These are phyloP conservation scores for Flaveria trinervia DNA, from an alignment of 129 eudicot species.

Conservation along the genomic window DNA sequence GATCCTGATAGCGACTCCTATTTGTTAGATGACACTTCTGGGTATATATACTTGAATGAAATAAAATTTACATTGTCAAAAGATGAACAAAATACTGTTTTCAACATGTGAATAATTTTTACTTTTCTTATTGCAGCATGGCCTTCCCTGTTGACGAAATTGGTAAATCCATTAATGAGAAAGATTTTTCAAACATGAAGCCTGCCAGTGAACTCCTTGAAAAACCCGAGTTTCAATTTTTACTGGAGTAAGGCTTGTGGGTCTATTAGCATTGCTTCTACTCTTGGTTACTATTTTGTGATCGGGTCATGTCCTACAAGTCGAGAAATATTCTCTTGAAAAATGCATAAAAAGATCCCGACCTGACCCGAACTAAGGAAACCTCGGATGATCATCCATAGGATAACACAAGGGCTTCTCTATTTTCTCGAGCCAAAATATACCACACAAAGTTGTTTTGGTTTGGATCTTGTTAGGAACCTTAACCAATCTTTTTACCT, in stretches of 20 bases:
- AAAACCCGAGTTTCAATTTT: constrained; percentile 63
- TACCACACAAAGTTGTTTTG: constrained; percentile 18
- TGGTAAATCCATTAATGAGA: constrained; percentile 40
- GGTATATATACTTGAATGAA: constrained; percentile 39
- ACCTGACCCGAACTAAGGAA: constrained; percentile 20
- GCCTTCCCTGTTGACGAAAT: constrained; percentile 64
- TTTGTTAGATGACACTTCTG: constrained; percentile 69
- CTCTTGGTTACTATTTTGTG: constrained; percentile 25
- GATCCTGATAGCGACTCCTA: constrained; percentile 52
- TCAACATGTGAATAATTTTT: constrained; percentile 4
- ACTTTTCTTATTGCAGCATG: constrained; percentile 50
- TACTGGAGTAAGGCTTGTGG: constrained; percentile 46
- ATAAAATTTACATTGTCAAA: not conserved
- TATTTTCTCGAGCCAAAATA: constrained; percentile 20
- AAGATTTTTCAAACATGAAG: constrained; percentile 57
- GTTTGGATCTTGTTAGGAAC: constrained; percentile 1
- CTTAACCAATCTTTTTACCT: not conserved
- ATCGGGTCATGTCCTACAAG: constrained; percentile 7
- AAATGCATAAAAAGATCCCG: constrained; percentile 17
- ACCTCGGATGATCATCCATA: not conserved
- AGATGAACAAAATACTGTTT: not conserved
- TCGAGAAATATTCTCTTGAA: constrained; percentile 16
- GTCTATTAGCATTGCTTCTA: constrained; percentile 15
- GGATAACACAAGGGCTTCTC: not conserved
- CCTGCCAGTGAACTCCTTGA: constrained; percentile 57